These are phyloP conservation scores for Podospora comata DNA, from an alignment of 495 filamentous ascomycete genomes.

Conservation along the genomic window DNA sequence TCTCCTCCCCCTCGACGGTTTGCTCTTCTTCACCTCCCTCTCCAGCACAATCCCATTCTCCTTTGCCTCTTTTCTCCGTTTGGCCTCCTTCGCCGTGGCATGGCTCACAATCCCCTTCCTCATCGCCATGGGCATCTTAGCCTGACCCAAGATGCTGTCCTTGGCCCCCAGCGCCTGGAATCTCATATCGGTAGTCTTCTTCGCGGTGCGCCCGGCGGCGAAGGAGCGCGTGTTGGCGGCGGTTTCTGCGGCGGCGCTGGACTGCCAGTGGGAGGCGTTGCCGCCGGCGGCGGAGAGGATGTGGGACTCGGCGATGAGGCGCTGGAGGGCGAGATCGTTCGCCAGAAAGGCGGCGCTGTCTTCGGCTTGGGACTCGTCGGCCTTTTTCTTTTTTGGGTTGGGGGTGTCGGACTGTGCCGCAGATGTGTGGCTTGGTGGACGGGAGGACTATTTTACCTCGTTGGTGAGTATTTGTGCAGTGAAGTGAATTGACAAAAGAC, in stretches of 20 bases:
- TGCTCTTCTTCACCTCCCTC: conserved; percentile 43
- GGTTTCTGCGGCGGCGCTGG: conserved; percentile 21
- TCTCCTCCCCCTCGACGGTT: neutral
- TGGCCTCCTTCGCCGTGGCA: conserved; percentile 60
- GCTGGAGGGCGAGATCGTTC: conserved; percentile 88
- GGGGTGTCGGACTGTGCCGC: conserved; percentile 22
- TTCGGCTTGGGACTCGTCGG: conserved; percentile 41
- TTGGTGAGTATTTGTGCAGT: conserved; percentile 25
- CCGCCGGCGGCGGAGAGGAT: conserved; percentile 67
- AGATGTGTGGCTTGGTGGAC: conserved; percentile 35
- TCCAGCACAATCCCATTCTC: conserved; percentile 93
- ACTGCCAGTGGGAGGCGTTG: conserved; percentile 47
- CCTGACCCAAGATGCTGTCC: conserved; percentile 64
- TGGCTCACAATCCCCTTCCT: conserved; percentile 74
- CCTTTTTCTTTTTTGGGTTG: conserved; percentile 34
- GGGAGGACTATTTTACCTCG: conserved; percentile 37
- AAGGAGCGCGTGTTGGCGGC: conserved; percentile 30
- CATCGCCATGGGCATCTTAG: conserved; percentile 80
- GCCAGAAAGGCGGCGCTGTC: conserved; percentile 61
- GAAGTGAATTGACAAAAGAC: conserved; percentile 6
- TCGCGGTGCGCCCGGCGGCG: conserved; percentile 44
- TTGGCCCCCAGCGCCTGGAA: conserved; percentile 78
- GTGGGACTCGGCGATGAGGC: conserved; percentile 87
- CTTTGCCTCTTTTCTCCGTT: conserved; percentile 69
- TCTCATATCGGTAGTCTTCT: conserved; percentile 78